phyloP scores from a whole-genome alignment of 1,284 basidiomycete species.

The Spongiforma sp. region DNA sequence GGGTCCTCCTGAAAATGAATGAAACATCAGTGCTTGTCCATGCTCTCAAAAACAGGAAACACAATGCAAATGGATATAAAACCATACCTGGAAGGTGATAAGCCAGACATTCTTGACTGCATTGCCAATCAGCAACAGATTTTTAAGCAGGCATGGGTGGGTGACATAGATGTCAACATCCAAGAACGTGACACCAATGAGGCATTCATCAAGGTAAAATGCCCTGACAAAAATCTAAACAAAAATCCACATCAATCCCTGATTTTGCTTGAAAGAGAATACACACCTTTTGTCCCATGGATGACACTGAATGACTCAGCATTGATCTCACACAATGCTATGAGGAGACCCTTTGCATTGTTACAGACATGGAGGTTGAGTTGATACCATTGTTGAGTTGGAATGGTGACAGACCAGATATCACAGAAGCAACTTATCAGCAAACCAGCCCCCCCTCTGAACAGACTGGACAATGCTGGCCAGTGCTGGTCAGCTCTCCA shows the following conservation, averaged over 20 bases:
- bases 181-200: constrained; percentile 95
- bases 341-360: constrained; percentile 92
- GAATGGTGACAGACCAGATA: constrained; percentile 65
- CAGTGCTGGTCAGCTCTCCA: too few relatives aligned
- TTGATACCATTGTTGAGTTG: constrained; percentile 73
- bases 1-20: constrained; percentile 99
- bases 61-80: too few relatives aligned
- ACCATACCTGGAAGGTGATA: constrained; percentile 90
- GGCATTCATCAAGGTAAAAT: constrained; percentile 93
- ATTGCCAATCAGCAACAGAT: constrained; percentile 90
- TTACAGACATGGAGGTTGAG: constrained; percentile 87
- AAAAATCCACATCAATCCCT: constrained; percentile 40
- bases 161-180: constrained; percentile 96
- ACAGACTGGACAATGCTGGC: too few relatives aligned
- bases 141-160: constrained; percentile 89
- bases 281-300: constrained; percentile 94
- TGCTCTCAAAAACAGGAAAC: too few relatives aligned
- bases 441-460: too few relatives aligned
- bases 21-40: too few relatives aligned
- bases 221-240: constrained; percentile 96
- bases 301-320: constrained; percentile 96
- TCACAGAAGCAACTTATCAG: too few relatives aligned
- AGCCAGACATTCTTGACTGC: constrained; percentile 90
- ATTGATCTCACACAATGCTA: constrained; percentile 89
- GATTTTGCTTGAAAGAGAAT: constrained; percentile 1